Conservation (phyloP, 169 alveolate genomes). For the Cryptosporidium meleagridis region DNA sequence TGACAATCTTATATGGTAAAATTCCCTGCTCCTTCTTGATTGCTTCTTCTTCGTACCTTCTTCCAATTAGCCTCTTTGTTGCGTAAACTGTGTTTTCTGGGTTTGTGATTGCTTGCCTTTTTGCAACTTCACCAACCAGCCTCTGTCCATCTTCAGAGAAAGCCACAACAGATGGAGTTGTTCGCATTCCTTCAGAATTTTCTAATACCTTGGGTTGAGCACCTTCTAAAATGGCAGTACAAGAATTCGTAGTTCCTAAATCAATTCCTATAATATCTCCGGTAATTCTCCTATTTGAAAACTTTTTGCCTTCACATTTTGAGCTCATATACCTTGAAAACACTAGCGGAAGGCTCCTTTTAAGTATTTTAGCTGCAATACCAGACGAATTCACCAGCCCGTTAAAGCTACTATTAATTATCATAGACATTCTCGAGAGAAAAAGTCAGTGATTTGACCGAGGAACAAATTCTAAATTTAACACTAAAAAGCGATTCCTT, state of each 20-base stretch:
- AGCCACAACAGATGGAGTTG: conserved; percentile 99
- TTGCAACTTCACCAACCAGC: conserved; percentile 96
- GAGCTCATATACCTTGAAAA: conserved; percentile 57
- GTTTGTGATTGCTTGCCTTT: conserved; percentile 96
- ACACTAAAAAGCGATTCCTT: neutral
- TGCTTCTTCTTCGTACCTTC: conserved; percentile 95
- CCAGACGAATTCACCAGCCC: conserved; percentile 17
- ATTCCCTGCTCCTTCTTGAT: conserved; percentile 95
- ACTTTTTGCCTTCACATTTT: conserved; percentile 17
- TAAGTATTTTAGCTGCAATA: conserved; percentile 8
- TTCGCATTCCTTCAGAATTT: conserved; percentile 96
- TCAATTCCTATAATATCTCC: conserved; percentile 97
- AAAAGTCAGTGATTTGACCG: neutral
- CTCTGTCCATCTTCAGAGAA: conserved; percentile 96
- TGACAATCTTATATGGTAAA: conserved; percentile 95
- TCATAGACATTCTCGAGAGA: neutral
- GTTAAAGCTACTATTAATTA: conserved; percentile 1
- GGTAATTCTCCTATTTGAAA: conserved; percentile 78
- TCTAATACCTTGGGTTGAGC: conserved; percentile 96
- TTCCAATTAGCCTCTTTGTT: conserved; percentile 95
- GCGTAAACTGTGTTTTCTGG: conserved; percentile 96
- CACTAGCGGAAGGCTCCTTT: conserved; percentile 26
- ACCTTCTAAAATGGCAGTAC: conserved; percentile 98
- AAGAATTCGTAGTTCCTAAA: conserved; percentile 99
- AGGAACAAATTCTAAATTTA: neutral